These are phyloP conservation scores for Amanita jacksonii DNA, from an alignment of 768 basidiomycete genomes.

Conservation along the genomic window DNA sequence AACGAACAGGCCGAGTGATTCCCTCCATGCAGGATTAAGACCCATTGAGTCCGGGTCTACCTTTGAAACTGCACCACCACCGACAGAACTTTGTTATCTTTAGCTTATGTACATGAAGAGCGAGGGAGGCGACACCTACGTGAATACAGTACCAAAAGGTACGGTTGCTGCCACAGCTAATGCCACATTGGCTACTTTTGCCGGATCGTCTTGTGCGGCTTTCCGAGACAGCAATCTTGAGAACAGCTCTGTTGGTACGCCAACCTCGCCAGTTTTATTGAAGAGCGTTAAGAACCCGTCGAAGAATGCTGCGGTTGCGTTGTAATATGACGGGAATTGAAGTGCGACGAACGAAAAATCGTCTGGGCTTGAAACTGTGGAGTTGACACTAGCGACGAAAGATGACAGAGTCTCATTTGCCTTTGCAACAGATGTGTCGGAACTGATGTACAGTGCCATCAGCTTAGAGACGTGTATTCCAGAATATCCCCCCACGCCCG, in stretches of 20 bases:
- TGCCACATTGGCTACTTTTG: slow-evolving; percentile 17
- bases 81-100: neutral
- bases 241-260: neutral
- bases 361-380: neutral
- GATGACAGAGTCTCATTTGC: neutral
- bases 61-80: slow-evolving; percentile 22
- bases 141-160: too few relatives aligned
- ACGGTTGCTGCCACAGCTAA: slow-evolving; percentile 14
- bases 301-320: neutral
- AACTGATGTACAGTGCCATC: neutral
- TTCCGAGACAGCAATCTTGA: slow-evolving; percentile 26
- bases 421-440: neutral
- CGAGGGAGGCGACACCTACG: too few relatives aligned
- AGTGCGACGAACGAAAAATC: neutral
- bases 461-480: neutral
- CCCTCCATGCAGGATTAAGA: slow-evolving; percentile 40
- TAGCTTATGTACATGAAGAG: too few relatives aligned
- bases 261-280: too few relatives aligned
- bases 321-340: neutral
- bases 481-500: neutral
- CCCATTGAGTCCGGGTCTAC: slow-evolving; percentile 28
- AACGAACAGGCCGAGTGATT: slow-evolving; percentile 24
- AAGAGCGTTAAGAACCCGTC: neutral
- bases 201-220: slow-evolving; percentile 16
- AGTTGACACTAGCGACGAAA: neutral